Evolutionary conservation across 352 stramenopile species (phyloP), one percentile per base, ranked within the genome.

Genomic region (Achlya hypogyna): DNA sequence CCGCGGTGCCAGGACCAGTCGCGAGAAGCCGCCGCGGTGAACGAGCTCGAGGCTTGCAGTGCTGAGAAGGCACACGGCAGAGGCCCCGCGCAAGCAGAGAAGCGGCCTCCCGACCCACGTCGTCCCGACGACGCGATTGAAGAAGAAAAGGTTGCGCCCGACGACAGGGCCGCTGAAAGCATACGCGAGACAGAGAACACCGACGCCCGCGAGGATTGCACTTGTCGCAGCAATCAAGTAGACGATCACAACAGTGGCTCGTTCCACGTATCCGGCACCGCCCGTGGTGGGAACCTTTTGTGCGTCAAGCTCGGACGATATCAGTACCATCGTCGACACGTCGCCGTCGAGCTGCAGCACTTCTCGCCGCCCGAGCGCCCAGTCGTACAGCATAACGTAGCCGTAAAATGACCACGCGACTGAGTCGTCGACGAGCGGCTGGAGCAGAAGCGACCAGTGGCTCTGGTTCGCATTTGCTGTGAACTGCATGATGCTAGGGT

Each of bases 321-420:
- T 32, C 12, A 65, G 35, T 0, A 53, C 58, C 12, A 65, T 20
- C 10, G 58, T 65, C 1, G 12, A 9, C 4, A 27, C 20, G 18
- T 65, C 60, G 0, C 42, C 60, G 56, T 67, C 60, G 22, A 67
- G 5, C 4, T n/a, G 16, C 16, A 45, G 29, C 1, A 58, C 60
- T 38, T 67, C 60, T 10, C 59, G 59, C 14, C 22, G 29, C 8
- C 59, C 59, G 9, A 53, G 28, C n/a, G 45, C 47, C 59, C 59
- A 66, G 20, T 66, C 59, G 29, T 66, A 66, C 14, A 66, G 34
- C 14, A 23, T 58, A 8, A 45, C 32, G 28, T 45, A 59, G 27
- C 47, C 60, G 28, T 58, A 67, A 25, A 45, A 58, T 9, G 42
- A 31, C 49, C 49, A 56, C 1, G 25, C 38, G 22, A 22, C 32